phyloP scores from a whole-genome alignment of 2,329 filamentous ascomycete species.

The Botrytis pseudocinerea region DNA sequence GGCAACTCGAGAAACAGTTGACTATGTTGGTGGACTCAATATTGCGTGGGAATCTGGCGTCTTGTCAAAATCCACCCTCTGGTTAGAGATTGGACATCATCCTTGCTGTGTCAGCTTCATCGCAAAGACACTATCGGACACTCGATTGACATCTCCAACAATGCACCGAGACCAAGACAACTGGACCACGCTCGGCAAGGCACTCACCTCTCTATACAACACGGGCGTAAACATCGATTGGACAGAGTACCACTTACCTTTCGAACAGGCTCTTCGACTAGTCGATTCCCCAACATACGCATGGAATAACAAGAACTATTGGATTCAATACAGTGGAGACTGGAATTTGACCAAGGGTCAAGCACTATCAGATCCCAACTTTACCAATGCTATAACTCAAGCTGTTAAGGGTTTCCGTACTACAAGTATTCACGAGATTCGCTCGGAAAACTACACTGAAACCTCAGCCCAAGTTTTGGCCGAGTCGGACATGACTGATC shows the following conservation, averaged over 20 bases:
- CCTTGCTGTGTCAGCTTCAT: slow-evolving; percentile 7
- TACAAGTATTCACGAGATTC: slow-evolving; percentile 1
- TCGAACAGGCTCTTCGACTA: not conserved
- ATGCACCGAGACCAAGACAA: slow-evolving; percentile 42
- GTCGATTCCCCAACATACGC: slow-evolving; percentile 56
- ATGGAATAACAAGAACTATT: slow-evolving; percentile 69
- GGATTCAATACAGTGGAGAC: slow-evolving; percentile 62
- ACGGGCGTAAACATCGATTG: slow-evolving; percentile 14
- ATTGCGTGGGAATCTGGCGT: slow-evolving; percentile 56
- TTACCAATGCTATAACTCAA: slow-evolving; percentile 44
- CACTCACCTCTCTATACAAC: not conserved
- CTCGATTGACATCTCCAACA: not conserved
- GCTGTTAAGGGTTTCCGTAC: not conserved
- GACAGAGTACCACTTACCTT: slow-evolving; percentile 18
- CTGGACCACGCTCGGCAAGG: not conserved
- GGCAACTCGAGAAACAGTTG: slow-evolving; percentile 66
- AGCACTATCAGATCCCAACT: slow-evolving; percentile 51
- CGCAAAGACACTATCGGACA: not conserved
- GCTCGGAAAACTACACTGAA: not conserved
- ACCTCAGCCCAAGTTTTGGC: not conserved
- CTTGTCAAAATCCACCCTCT: slow-evolving; percentile 54
- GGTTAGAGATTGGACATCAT: slow-evolving; percentile 10
- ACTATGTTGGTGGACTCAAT: slow-evolving; percentile 58
- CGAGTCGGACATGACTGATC: slow-evolving; percentile 40
- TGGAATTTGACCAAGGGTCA: slow-evolving; percentile 45